Conservation (phyloP, 1,284 basidiomycete genomes). For the Quambalaria eucalypti region DNA sequence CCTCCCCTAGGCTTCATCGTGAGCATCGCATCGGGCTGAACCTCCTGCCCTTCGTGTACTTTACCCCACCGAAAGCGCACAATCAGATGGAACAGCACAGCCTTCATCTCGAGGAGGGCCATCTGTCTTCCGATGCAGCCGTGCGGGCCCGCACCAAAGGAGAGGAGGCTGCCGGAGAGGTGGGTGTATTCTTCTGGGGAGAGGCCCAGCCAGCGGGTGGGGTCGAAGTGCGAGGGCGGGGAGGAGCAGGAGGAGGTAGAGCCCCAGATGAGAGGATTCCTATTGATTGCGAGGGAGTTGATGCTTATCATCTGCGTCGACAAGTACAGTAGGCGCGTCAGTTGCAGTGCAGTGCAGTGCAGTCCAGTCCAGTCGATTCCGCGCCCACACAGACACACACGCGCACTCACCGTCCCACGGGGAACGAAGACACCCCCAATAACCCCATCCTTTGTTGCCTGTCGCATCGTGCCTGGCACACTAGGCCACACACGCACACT, state of each 20-base stretch:
- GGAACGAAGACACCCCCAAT: conserved; percentile 31
- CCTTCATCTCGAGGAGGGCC: conserved; percentile 3
- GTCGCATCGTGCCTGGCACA: conserved; percentile 21
- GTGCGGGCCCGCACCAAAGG: conserved; percentile 34
- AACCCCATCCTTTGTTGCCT: conserved; percentile 12
- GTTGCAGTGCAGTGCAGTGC: too few relatives aligned
- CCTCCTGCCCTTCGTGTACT: neutral
- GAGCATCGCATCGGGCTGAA: neutral
- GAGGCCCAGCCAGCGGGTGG: conserved; percentile 29
- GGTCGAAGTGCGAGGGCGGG: conserved; percentile 33
- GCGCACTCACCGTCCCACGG: conserved; percentile 11
- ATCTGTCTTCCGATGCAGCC: conserved; percentile 32
- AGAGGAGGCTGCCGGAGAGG: conserved; percentile 21
- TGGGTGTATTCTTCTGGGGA: conserved; percentile 25
- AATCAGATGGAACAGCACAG: neutral
- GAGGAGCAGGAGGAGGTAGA: conserved; percentile 19
- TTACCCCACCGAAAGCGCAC: neutral
- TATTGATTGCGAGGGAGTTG: conserved; percentile 14
- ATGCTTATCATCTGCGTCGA: too few relatives aligned
- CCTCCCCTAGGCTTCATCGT: neutral
- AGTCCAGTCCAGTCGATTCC: too few relatives aligned
- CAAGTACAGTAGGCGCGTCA: too few relatives aligned
- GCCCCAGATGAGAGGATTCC: conserved; percentile 25
- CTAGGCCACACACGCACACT: conserved; percentile 30
- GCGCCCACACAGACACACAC: too few relatives aligned